Conservation (phyloP, 2,329 filamentous ascomycete genomes). For the Aureobasidium sp. region DNA sequence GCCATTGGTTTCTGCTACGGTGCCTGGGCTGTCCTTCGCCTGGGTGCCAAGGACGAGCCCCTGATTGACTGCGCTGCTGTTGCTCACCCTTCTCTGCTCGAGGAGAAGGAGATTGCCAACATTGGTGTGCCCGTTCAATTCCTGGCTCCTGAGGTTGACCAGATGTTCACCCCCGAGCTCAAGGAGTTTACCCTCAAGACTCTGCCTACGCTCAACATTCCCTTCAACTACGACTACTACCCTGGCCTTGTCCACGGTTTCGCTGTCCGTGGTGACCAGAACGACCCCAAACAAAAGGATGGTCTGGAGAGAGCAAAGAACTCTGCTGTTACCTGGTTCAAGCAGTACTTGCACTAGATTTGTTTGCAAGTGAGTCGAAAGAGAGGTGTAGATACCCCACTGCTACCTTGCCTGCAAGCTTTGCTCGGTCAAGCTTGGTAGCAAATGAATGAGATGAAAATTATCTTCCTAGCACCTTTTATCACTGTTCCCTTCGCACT, state of each 20-base stretch:
- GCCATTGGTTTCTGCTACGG: constrained; percentile 47
- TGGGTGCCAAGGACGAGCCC: constrained; percentile 35
- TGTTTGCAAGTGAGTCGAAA: background rate
- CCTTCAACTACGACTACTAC: constrained; percentile 47
- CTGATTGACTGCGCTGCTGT: constrained; percentile 42
- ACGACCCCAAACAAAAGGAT: constrained; percentile 33
- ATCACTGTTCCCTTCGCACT: too few relatives aligned
- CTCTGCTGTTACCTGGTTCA: constrained; percentile 17
- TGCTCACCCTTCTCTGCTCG: constrained; percentile 41
- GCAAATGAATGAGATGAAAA: too few relatives aligned
- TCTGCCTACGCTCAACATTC: constrained; percentile 32
- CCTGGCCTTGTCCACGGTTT: constrained; percentile 44
- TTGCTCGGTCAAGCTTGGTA: too few relatives aligned
- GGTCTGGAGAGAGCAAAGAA: constrained; percentile 43
- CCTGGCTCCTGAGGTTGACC: constrained; percentile 45
- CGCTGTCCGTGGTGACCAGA: constrained; percentile 37
- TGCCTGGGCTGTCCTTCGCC: constrained; percentile 44
- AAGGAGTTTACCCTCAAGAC: constrained; percentile 38
- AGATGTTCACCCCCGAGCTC: constrained; percentile 37
- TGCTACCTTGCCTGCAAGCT: too few relatives aligned
- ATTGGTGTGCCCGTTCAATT: constrained; percentile 46
- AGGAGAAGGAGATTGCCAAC: constrained; percentile 40
- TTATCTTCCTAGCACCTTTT: too few relatives aligned
- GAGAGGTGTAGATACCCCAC: background rate
- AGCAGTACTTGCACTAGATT: constrained; percentile 15